Percentiles rank a stretch among this genome's conserved stretches.
These are phyloP conservation scores for Suillus subaureus DNA, from an alignment of 768 basidiomycete species.

Conservation along the genomic window DNA sequence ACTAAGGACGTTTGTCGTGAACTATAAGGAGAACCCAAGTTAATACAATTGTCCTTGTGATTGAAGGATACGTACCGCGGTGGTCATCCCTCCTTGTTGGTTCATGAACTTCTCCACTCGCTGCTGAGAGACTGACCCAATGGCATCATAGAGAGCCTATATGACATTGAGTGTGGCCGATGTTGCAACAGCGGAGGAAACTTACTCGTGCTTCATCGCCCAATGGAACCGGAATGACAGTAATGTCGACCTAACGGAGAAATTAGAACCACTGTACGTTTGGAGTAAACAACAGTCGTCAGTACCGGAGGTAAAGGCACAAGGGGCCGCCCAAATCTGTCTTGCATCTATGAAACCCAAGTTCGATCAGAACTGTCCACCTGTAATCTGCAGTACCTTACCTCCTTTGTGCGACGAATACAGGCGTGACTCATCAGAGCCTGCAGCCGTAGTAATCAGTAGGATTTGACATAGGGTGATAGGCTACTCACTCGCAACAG, in stretches of 20 bases:
- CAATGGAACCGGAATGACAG: slow-evolving; percentile 68
- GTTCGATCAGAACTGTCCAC: slow-evolving; percentile 11
- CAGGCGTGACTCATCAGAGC: slow-evolving; percentile 78
- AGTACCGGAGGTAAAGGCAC: slow-evolving; percentile 74
- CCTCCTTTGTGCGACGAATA: slow-evolving; percentile 84
- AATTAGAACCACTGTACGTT: slow-evolving; percentile 10
- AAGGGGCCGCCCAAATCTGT: slow-evolving; percentile 69
- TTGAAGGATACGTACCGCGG: slow-evolving; percentile 39
- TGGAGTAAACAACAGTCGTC: not conserved
- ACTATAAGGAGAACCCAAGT: slow-evolving; percentile 38
- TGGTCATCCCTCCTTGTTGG: slow-evolving; percentile 37
- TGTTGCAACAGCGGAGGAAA: not conserved
- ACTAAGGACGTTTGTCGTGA: slow-evolving; percentile 70
- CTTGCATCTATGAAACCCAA: slow-evolving; percentile 68
- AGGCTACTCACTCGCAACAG: slow-evolving; percentile 58
- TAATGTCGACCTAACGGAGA: slow-evolving; percentile 68
- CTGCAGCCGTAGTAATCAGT: slow-evolving; percentile 36
- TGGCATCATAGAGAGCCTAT: slow-evolving; percentile 67
- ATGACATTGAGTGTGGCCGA: slow-evolving; percentile 9
- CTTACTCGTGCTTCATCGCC: slow-evolving; percentile 64
- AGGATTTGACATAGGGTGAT: not conserved
- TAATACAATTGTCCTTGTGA: not conserved
- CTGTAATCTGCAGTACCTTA: slow-evolving; percentile 17
- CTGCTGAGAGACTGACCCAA: slow-evolving; percentile 63
- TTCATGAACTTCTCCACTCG: slow-evolving; percentile 60